Percentiles rank a stretch among this genome's conserved stretches.
Conservation (phyloP, 306 rosid genomes). For the Morella rubra region DNA sequence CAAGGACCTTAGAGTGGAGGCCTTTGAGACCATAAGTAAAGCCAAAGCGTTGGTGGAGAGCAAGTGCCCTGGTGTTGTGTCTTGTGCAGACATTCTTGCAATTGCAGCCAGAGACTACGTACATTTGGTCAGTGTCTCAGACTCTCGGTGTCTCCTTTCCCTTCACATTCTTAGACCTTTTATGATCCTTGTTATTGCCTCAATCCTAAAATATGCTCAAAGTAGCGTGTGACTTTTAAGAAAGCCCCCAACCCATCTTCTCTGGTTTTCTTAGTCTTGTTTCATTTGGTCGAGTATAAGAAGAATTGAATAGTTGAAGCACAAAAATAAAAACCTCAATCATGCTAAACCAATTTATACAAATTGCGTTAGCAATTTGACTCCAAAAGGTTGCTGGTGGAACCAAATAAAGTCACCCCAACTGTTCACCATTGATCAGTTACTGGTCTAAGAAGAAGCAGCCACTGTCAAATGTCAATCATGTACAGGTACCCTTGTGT, state of each 20-base stretch:
- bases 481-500: not conserved
- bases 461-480: not conserved
- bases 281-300: too few relatives aligned
- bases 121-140: constrained; percentile 55
- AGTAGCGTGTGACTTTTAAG: too few relatives aligned
- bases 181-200: not conserved
- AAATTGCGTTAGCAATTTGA: not conserved
- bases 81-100: constrained; percentile 93
- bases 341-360: not conserved
- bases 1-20: constrained; percentile 65
- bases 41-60: constrained; percentile 78
- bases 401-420: not conserved
- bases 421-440: not conserved
- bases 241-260: too few relatives aligned
- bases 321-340: too few relatives aligned
- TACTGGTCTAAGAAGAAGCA: not conserved
- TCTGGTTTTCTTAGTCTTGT: too few relatives aligned
- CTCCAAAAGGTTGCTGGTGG: not conserved
- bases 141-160: not conserved
- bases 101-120: constrained; percentile 90
- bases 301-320: too few relatives aligned
- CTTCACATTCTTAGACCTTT: not conserved
- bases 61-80: constrained; percentile 82
- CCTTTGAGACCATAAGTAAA: constrained; percentile 62
- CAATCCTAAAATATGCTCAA: not conserved